Evolutionary conservation across 1,139 yeast genomes (phyloP).

Genomic region (Nakaseomyces bracarensis): DNA sequence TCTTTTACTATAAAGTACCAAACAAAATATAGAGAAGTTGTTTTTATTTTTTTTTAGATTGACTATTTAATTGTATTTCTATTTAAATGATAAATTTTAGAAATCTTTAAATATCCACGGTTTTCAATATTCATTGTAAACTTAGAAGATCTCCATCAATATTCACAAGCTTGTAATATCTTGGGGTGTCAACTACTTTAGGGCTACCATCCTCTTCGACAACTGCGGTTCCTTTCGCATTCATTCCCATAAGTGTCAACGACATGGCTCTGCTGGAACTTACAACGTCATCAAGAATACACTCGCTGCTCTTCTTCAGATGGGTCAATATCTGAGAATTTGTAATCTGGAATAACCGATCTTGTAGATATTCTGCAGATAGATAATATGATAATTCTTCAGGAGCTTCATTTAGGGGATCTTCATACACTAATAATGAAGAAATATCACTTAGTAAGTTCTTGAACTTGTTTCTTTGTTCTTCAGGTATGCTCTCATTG

Average conservation of each 20-base stretch:
- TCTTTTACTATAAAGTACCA: too few species aligned
- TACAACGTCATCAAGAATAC: constrained; percentile 26
- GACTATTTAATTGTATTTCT: too few species aligned
- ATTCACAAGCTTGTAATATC: constrained; percentile 26
- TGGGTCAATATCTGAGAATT: constrained; percentile 23
- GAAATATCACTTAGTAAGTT: constrained; percentile 38
- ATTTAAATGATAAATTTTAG: too few species aligned
- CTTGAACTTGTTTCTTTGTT: constrained; percentile 25
- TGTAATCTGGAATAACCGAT: constrained; percentile 26
- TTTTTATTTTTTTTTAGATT: too few species aligned
- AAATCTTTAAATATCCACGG: too few species aligned
- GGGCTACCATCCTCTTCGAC: constrained; percentile 8
- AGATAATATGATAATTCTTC: constrained; percentile 24
- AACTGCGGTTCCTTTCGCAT: constrained; percentile 15
- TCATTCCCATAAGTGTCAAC: constrained; percentile 19
- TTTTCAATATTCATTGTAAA: too few species aligned
- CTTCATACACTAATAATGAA: constrained; percentile 44
- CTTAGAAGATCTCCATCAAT: constrained; percentile 30
- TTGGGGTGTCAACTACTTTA: constrained; percentile 14
- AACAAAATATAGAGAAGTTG: too few species aligned
- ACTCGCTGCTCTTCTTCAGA: constrained; percentile 25
- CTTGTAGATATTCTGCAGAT: constrained; percentile 26
- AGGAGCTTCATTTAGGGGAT: constrained; percentile 35
- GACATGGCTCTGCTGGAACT: constrained; percentile 30
- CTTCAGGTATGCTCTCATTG: constrained; percentile 23